Evolutionary conservation across 192 early-diverging fungal genomes (phyloP).

Genomic region (Coemansia sp.): DNA sequence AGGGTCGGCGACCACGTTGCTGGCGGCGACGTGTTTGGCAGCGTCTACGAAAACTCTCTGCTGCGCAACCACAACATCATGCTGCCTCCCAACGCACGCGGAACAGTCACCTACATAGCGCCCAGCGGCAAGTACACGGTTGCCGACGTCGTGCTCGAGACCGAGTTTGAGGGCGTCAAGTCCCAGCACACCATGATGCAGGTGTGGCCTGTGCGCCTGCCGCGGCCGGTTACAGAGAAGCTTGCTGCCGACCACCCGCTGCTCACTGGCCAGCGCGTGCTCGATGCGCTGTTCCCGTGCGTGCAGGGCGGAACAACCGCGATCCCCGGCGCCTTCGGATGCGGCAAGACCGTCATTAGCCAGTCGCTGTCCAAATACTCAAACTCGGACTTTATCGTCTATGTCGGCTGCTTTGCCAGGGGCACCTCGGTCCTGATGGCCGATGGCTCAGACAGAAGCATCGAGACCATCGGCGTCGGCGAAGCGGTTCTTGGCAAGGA

Average conservation of each 20-base stretch:
- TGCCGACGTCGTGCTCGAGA: constrained; percentile 86
- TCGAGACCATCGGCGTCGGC: too few species aligned
- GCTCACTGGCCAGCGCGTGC: constrained; percentile 96
- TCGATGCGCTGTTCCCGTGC: constrained; percentile 98
- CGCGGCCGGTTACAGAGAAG: constrained; percentile 93
- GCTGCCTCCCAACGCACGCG: constrained; percentile 87
- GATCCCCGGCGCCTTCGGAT: constrained; percentile 99
- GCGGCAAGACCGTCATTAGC: constrained; percentile 99
- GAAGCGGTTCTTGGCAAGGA: too few species aligned
- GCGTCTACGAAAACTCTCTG: constrained; percentile 92
- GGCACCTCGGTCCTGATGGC: too few species aligned
- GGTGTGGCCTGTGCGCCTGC: constrained; percentile 94
- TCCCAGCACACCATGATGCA: constrained; percentile 95
- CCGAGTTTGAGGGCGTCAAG: constrained; percentile 95
- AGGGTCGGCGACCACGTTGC: constrained; percentile 96
- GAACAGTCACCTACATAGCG: constrained; percentile 96
- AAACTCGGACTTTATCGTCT: constrained; percentile 99
- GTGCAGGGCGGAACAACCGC: constrained; percentile 99
- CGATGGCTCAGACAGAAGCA: too few species aligned
- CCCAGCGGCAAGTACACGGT: constrained; percentile 90
- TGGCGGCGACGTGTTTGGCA: constrained; percentile 95
- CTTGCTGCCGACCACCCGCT: constrained; percentile 92
- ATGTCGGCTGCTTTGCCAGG: constrained; percentile 97
- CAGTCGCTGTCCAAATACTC: constrained; percentile 99
- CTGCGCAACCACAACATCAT: constrained; percentile 90